These are phyloP conservation scores for Oryza rufipogon DNA, from an alignment of 176 grass and related monocot species.

Conservation along the genomic window DNA sequence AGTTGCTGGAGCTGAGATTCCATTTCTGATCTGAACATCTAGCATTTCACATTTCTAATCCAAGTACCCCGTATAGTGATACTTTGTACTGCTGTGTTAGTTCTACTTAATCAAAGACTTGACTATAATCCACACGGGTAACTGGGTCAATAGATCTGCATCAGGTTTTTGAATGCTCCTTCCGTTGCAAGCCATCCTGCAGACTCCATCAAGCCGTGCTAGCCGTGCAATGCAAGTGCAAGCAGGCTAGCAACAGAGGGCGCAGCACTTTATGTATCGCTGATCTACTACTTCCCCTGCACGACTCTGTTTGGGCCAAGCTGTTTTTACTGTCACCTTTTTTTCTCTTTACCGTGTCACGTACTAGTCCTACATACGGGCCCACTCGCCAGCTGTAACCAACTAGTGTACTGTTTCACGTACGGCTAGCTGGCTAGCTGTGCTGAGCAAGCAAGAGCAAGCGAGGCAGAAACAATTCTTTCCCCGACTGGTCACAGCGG, in stretches of 20 bases:
- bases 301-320: too few relatives aligned
- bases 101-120: neutral
- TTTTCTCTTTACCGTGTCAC: conserved; percentile 39
- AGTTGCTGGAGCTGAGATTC: neutral
- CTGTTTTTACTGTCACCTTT: neutral
- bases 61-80: too few relatives aligned
- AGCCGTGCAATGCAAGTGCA: neutral
- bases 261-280: neutral
- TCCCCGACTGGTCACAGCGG: neutral
- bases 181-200: neutral
- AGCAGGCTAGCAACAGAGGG: neutral
- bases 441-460: too few relatives aligned
- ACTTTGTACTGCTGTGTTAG: too few relatives aligned
- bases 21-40: neutral
- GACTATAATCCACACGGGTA: neutral
- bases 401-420: neutral
- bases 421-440: neutral
- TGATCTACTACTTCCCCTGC: too few relatives aligned
- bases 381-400: conserved; percentile 31
- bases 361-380: conserved; percentile 3
- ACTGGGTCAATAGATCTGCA: neutral
- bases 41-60: too few relatives aligned
- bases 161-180: neutral
- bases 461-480: neutral
- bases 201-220: conserved; percentile 1